Base-by-base conservation (phyloP, 257 asterid genomes). In the Nicotiana attenuata region DNA sequence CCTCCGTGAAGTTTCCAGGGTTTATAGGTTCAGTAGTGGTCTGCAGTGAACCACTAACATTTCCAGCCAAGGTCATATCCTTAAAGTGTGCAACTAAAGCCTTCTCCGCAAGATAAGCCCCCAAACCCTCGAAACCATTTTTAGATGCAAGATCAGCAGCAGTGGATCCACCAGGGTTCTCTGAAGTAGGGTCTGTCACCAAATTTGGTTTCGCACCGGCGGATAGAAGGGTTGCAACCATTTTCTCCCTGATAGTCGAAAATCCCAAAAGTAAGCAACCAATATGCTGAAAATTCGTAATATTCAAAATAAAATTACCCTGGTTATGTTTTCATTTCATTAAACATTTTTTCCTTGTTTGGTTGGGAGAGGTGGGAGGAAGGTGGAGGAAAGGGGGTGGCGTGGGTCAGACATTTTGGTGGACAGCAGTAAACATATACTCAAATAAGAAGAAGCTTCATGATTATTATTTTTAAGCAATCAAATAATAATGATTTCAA, bases 21-120 rank as follows among this genome's bases (percentile, higher is more conserved):
- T 81, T 82, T 38, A 84, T 77, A 20, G 82, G 33, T 45, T 92
- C 94, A 65, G 81, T 83, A 7, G 90, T 77, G n/a, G 88, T 81
- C 78, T 91, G 97, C 81, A 96, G 89, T 17, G 97, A 89, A 68
- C 96, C 99, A 81, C 97, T 93, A 71, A 89, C 97, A 67, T 96
- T 96, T 85, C 99, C 99, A 83, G 99, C 97, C 82, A 96, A 64
- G 20, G 93, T 89, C 99, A 96, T 96, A 45, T 92, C 99, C n/a
- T 92, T 45, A 64, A 94, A 93, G 80, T 96, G 99, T 61, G 90
- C 88, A 77, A 96, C 95, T 76, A 96, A 87, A 55, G 93, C 97
- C 90, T 94, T 94, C 87, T 96, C 99, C 4, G 99, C 97, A 76
- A 96, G 97, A 90, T 91, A 96, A 80, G 98, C 99, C 16, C 91